Conservation (phyloP, 371 early-diverging fungal genomes). For the Saksenaea vasiformis region DNA sequence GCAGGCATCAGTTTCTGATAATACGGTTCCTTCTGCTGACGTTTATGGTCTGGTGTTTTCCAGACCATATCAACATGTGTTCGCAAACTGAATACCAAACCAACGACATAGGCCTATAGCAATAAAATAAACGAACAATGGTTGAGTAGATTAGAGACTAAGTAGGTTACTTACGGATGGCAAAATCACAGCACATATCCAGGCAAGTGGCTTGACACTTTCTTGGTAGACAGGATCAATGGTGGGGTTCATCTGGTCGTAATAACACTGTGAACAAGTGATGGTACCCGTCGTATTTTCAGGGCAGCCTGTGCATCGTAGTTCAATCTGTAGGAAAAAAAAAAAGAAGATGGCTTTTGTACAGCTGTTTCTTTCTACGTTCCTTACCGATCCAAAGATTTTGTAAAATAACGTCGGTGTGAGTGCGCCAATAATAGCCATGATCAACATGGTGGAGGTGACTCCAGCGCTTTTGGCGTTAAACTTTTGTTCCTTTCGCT, state of each 20-base stretch:
- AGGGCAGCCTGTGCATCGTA: slow-evolving; percentile 59
- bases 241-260: slow-evolving; percentile 69
- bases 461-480: slow-evolving; percentile 95
- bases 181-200: slow-evolving; percentile 83
- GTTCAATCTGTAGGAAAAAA: slow-evolving; percentile 52
- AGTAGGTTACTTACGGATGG: slow-evolving; percentile 64
- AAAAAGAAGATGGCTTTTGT: background rate
- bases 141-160: background rate
- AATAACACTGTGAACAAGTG: slow-evolving; percentile 65
- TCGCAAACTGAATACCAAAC: slow-evolving; percentile 91
- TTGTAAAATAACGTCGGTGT: slow-evolving; percentile 94
- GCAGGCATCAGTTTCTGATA: slow-evolving; percentile 43
- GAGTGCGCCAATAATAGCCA: slow-evolving; percentile 91
- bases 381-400: slow-evolving; percentile 78
- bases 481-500: slow-evolving; percentile 89
- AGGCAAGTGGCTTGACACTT: slow-evolving; percentile 87
- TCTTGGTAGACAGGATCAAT: slow-evolving; percentile 81
- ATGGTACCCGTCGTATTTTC: slow-evolving; percentile 31
- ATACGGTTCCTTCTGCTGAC: slow-evolving; percentile 16
- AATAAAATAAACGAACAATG: background rate
- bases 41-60: slow-evolving; percentile 50
- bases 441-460: slow-evolving; percentile 92
- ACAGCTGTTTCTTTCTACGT: background rate
- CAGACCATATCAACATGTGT: slow-evolving; percentile 93
- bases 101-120: slow-evolving; percentile 78